Evolutionary conservation across 2,329 filamentous ascomycete genomes (phyloP).

Genomic region (Sporothrix brasiliensis): DNA sequence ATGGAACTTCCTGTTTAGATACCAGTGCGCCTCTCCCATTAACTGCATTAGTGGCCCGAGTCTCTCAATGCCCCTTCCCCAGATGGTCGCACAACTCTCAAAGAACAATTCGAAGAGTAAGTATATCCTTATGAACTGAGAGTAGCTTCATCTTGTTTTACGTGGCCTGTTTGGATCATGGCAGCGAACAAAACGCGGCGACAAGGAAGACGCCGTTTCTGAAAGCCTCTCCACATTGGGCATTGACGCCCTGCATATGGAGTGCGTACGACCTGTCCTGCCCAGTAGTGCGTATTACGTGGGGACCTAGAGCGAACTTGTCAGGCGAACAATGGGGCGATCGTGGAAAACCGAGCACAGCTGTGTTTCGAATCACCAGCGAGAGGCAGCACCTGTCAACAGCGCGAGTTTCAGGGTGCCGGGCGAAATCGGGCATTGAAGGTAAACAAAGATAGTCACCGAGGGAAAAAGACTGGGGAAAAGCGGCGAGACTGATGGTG

Average conservation of each 20-base stretch:
- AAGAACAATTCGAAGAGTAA: not conserved
- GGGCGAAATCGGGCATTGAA: conserved; percentile 10
- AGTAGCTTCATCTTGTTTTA: not conserved
- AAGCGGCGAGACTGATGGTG: not conserved
- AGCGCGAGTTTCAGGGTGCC: not conserved
- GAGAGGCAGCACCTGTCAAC: not conserved
- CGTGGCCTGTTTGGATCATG: not conserved
- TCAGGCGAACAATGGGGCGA: not conserved
- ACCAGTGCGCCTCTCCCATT: not conserved
- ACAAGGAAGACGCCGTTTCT: not conserved
- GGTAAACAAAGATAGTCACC: not conserved
- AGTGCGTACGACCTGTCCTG: not conserved
- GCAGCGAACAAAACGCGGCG: not conserved
- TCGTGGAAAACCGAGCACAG: not conserved
- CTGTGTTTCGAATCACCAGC: not conserved
- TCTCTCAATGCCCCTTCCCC: not conserved
- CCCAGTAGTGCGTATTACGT: not conserved
- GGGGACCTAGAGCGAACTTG: not conserved
- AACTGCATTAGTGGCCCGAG: not conserved
- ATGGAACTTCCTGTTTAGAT: not conserved
- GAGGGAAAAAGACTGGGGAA: not conserved
- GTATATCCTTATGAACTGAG: not conserved
- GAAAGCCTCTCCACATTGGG: conserved; percentile 26
- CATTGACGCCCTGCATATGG: conserved; percentile 14
- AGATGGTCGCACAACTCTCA: not conserved